Base-by-base conservation (phyloP, 441 rosid genomes). In the Adansonia madagascariensis region DNA sequence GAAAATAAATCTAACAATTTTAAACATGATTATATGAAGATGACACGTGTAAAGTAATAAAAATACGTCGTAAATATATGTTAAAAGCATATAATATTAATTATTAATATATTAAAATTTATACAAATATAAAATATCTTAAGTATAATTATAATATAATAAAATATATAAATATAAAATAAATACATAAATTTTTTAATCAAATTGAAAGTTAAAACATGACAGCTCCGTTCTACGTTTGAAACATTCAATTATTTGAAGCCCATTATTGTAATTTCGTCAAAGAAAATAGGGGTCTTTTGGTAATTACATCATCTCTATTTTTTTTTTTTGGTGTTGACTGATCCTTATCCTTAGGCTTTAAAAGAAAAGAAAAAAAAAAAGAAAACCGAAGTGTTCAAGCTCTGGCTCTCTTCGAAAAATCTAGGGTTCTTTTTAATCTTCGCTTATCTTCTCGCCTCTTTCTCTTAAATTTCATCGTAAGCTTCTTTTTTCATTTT, bases 361-460 rank as follows among this genome's bases (percentile, higher is more conserved):
- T 17, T 72, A 73, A 22, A 49, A 56, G n/a, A 41, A 76, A 73
- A 24, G n/a, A 27, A 27, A 27, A 27, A 27, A 27, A 27, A 27
- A 27, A 27, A 1, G 31, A 27, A 53, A 49, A 12, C 53, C 71
- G 80, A 8, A 49, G 15, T 56, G 57, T 59, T 60, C 22, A 22
- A 20, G 3, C 15, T 35, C 49, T 17, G 17, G 0, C 0, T 15
- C 70, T 50, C 17, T 20, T n/a, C 56, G 77, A 64, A 75, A 49
- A 78, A 75, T 78, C 84, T 78, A 78, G 84, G 82, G 79, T 82
- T 82, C 78, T 49, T 62, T 82, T 60, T 62, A 27, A 44, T 62
- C 67, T 6, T 75, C 78, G 74, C 11, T 72, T 77, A 11, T 50
- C 73, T 71, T 76, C 59, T 46, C 56, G 31, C 31, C 31, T 27